Percentiles rank a stretch among this genome's conserved stretches.
Evolutionary conservation across 208 protist species (phyloP).

Genomic region (Trypanosoma brucei): DNA sequence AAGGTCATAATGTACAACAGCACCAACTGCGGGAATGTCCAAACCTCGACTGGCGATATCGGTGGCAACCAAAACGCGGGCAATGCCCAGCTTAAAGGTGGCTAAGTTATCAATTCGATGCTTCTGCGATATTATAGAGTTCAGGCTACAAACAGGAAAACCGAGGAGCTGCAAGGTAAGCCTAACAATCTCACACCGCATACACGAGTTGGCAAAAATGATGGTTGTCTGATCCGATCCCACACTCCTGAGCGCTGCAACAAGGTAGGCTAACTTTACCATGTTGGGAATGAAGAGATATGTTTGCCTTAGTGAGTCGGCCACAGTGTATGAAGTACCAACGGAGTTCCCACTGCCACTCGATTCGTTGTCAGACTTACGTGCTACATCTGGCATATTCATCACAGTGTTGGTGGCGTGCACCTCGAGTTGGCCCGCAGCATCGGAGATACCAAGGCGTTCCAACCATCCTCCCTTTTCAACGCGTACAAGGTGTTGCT

Average conservation of each 20-base stretch:
- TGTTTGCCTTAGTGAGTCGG: conserved; percentile 40
- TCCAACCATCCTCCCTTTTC: conserved; percentile 22
- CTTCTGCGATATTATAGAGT: conserved; percentile 96
- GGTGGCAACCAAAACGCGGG: conserved; percentile 87
- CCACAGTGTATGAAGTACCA: conserved; percentile 25
- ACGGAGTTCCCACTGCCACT: background rate
- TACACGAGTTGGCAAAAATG: conserved; percentile 82
- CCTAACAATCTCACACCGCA: conserved; percentile 80
- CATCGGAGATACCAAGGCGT: conserved; percentile 36
- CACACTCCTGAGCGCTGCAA: conserved; percentile 48
- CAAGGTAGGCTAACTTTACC: conserved; percentile 81
- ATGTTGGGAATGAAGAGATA: conserved; percentile 82
- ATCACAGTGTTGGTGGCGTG: conserved; percentile 20
- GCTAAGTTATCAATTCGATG: conserved; percentile 96
- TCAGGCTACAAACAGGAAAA: conserved; percentile 95
- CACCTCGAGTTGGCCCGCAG: conserved; percentile 22
- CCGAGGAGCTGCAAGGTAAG: conserved; percentile 85
- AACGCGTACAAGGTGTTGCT: conserved; percentile 45
- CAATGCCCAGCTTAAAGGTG: conserved; percentile 93
- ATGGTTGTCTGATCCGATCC: conserved; percentile 73
- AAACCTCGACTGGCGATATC: conserved; percentile 94
- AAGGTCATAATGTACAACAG: conserved; percentile 97
- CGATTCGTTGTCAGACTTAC: background rate
- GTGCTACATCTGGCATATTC: background rate
- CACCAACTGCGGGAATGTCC: conserved; percentile 95